Percentiles rank a stretch among this genome's conserved stretches.
These are phyloP conservation scores for Magnolia kwangsiensis DNA, from an alignment of 164 flowering plant genomes.

Conservation along the genomic window DNA sequence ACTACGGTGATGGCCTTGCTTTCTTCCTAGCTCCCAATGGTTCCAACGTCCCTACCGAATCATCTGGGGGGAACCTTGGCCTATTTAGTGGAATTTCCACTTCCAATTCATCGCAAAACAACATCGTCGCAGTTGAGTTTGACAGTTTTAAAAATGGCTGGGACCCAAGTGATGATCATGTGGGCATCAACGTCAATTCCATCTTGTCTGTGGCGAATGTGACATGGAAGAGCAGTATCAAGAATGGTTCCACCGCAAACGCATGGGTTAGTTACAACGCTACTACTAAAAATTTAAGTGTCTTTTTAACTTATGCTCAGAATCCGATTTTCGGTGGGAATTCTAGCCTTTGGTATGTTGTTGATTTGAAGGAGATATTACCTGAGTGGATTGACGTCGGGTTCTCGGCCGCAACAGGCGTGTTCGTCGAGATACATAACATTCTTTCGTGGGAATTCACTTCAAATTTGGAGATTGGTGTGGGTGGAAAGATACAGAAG, in stretches of 20 bases:
- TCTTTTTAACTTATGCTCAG: conserved; percentile 36
- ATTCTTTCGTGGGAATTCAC: conserved; percentile 52
- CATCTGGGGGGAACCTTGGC: conserved; percentile 26
- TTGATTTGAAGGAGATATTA: conserved; percentile 40
- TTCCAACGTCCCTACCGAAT: conserved; percentile 18
- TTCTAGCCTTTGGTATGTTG: conserved; percentile 27
- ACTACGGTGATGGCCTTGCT: conserved; percentile 44
- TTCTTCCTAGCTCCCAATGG: conserved; percentile 49
- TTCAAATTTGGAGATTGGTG: conserved; percentile 33
- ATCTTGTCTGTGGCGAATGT: conserved; percentile 30
- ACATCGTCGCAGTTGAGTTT: conserved; percentile 53
- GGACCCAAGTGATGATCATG: conserved; percentile 49
- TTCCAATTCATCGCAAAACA: conserved; percentile 4
- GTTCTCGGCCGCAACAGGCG: conserved; percentile 68
- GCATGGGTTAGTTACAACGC: conserved; percentile 41
- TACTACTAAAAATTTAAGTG: conserved; percentile 28
- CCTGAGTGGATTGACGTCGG: conserved; percentile 49
- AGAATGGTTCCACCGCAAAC: conserved; percentile 34
- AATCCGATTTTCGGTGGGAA: conserved; percentile 27
- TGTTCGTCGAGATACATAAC: conserved; percentile 32
- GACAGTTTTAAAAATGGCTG: conserved; percentile 37
- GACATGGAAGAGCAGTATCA: conserved; percentile 46
- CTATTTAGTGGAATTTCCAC: conserved; percentile 13
- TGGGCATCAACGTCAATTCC: conserved; percentile 48
- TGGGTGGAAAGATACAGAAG: background rate